Base-by-base conservation (phyloP, 2,329 filamentous ascomycete genomes). In the Bretziella fagacearum region DNA sequence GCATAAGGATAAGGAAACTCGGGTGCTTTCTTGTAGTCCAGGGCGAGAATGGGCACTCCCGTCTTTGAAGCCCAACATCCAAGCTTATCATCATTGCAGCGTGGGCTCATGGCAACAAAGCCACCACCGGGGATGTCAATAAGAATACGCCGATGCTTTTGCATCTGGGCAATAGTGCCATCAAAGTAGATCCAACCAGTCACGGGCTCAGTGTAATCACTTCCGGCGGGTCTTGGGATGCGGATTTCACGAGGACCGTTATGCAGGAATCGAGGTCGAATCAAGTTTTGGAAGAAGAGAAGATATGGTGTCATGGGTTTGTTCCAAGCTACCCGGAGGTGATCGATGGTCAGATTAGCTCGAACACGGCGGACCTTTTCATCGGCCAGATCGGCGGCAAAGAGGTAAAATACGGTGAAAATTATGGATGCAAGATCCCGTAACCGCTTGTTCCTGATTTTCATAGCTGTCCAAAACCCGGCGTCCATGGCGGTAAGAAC, bases 381-480 rank as follows among this genome's bases (percentile, higher is more conserved):
- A 59, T 96, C 91, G 8, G 91, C 91, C 57, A 85, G 81, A 62
- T 96, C 89, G 0, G 91, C 86, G 11, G 87, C 85, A 46, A 96
- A 73, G 53, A 98, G 69, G 60, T 98, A 98, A 63, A 94, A 98
- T 8, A 81, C 59, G 0, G 84, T 84, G 62, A 95, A 96, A 40
- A 84, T 67, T 17, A 96, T 69, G 58, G 84, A 86, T 7, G 82
- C 75, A 11, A 94, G 59, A 59, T 96, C 87, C 32, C 86, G 73
- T 35, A 94, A 55, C 76, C 83, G 87, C 56, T 82, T 86, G 45
- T 60, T 60, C 41, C 74, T 75, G 53, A 98, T 87, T 56, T 78
- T 81, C 91, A 98, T 98, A 27, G 91, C 91, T 0, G 86, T 94
- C 91, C 91, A 98, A 62, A 95, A 98, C 1, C 91, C 91, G 4